A percentile compares a stretch with the other conserved stretches of the same genome.
Conservation (phyloP, 2,329 filamentous ascomycete genomes). For the Colletotrichum lindemuthianum region DNA sequence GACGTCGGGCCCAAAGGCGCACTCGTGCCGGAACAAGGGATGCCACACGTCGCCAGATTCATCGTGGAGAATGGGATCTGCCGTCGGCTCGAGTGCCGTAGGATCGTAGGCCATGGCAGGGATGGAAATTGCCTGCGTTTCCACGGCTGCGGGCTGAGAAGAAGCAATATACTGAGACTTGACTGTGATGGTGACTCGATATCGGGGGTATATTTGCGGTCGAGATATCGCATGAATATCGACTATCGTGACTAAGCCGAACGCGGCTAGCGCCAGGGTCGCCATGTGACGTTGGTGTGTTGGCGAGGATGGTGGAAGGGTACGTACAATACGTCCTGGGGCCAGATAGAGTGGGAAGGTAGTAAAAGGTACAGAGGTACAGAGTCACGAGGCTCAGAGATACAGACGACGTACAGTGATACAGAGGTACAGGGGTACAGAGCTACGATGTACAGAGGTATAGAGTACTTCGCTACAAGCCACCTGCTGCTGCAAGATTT, state of each 20-base stretch:
- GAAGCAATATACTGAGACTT: constrained; percentile 16
- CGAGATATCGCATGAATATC: constrained; percentile 28
- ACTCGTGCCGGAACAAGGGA: constrained; percentile 65
- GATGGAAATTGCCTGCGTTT: constrained; percentile 7
- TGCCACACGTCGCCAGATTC: constrained; percentile 56
- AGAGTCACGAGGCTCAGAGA: too few species aligned
- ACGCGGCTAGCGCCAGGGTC: constrained; percentile 26
- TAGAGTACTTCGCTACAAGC: too few species aligned
- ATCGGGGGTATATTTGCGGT: neutral
- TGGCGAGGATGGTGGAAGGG: constrained; percentile 1
- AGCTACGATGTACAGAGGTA: too few species aligned
- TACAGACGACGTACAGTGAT: too few species aligned
- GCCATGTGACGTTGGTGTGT: constrained; percentile 30
- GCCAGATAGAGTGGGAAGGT: too few species aligned
- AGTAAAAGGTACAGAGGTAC: too few species aligned
- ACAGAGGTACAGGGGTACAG: too few species aligned
- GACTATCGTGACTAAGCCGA: constrained; percentile 16
- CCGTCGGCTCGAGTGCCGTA: constrained; percentile 45
- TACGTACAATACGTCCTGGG: too few species aligned
- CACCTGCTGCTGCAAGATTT: constrained; percentile 2
- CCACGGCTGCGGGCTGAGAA: constrained; percentile 24
- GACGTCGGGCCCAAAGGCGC: constrained; percentile 69
- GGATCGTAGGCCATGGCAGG: constrained; percentile 47
- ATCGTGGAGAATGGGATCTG: constrained; percentile 48
- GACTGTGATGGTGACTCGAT: constrained; percentile 27